Base-by-base conservation (phyloP, 352 stramenopile species). In the Globisporangium echinulatum region DNA sequence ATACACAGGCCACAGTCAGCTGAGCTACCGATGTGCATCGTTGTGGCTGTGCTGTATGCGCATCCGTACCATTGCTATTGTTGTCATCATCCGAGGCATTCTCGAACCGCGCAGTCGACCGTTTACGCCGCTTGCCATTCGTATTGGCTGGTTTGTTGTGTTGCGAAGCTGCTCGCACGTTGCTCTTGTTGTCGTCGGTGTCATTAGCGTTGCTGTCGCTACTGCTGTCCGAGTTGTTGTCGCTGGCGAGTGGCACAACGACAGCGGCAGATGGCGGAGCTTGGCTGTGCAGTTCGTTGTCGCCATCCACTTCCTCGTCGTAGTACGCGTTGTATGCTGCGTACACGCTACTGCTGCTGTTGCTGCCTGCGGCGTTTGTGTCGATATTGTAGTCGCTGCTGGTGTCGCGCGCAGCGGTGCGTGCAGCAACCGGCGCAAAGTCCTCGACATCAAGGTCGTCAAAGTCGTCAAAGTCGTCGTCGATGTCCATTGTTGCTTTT, bases 281-380 rank as follows among this genome's bases (percentile, higher is more conserved):
- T 54, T 19, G 54, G 55, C 43, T 40, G 19, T 44, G 49, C 8
- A 38, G 4, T 7, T 25, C 14, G 25, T 8, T 50, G 8, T 42
- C 10, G 15, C 9, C 10, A 48, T 61, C 55, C 10, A 61, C 19
- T 19, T 66, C 60, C n/a, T 66, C 60, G 14, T 66, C 60, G 49
- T 61, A 66, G 54, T 43, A 61, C 33, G 36, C 49, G n/a, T 66
- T 66, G 42, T 61, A 66, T 11, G 54, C 60, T 11, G 48, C 44
- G 17, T 66, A 66, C 6, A 66, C 60, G 17, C 25, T 60, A 1
- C 37, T 8, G 36, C 13, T 17, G 13, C 19, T 33, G 36, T 2
- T 10, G 13, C 6, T 7, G 17, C 19, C 56, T 38, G 9, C 2
- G 33, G 36, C 40, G 17, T 2, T 39, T 44, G 40, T 49, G 39